A percentile compares a stretch with the other conserved stretches of the same genome.
Evolutionary conservation across 208 protist species (phyloP).

Genomic region (Wallacemonas sp.): DNA sequence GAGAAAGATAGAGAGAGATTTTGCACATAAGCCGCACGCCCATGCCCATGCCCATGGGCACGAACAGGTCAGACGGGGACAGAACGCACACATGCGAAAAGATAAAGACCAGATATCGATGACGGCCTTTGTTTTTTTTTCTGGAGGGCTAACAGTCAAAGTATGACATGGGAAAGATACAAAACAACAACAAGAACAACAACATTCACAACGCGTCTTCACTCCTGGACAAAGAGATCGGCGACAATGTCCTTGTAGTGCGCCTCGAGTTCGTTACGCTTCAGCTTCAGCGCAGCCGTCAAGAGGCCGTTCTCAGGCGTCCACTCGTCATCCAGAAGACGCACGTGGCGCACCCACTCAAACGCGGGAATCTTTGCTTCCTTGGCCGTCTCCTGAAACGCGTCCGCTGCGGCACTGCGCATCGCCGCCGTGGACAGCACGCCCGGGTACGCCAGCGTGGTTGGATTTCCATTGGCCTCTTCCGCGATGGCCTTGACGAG

Average conservation of each 20-base stretch:
- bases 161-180: too few species aligned
- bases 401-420: conserved; percentile 20
- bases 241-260: conserved; percentile 54
- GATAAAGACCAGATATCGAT: too few species aligned
- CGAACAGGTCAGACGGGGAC: too few species aligned
- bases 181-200: too few species aligned
- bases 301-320: conserved; percentile 59
- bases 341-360: conserved; percentile 37
- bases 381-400: conserved; percentile 30
- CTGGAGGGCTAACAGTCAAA: too few species aligned
- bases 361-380: conserved; percentile 48
- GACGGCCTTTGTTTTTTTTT: too few species aligned
- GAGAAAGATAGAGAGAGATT: too few species aligned
- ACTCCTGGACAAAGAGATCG: conserved; percentile 61
- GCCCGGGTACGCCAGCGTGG: conserved; percentile 20
- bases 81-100: too few species aligned
- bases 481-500: conserved; percentile 17
- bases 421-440: conserved; percentile 31
- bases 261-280: conserved; percentile 42
- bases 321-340: conserved; percentile 47
- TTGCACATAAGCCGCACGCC: too few species aligned
- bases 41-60: too few species aligned
- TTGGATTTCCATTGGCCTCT: conserved; percentile 22
- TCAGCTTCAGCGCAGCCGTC: conserved; percentile 66
- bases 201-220: too few species aligned